These are phyloP conservation scores for Fusarium luffae DNA, from an alignment of 2,329 filamentous ascomycete genomes.

Conservation along the genomic window DNA sequence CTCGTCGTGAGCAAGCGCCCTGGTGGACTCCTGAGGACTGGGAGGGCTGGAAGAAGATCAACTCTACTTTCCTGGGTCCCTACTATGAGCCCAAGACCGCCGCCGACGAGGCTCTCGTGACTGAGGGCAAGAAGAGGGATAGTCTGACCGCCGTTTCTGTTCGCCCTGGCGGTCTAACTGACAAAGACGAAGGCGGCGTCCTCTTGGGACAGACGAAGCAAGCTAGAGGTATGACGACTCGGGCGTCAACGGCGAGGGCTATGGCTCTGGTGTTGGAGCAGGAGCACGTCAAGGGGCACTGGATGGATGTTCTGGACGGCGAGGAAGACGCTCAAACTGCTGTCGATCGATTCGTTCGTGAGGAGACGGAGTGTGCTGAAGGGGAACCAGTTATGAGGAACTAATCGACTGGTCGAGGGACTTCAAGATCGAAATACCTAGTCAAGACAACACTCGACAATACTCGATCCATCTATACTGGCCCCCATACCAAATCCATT, in stretches of 20 bases:
- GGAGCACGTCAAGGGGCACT: slow-evolving; percentile 55
- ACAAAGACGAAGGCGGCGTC: slow-evolving; percentile 58
- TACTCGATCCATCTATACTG: not conserved
- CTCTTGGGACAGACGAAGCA: slow-evolving; percentile 55
- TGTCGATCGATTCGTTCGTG: slow-evolving; percentile 39
- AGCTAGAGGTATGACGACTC: slow-evolving; percentile 56
- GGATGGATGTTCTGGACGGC: slow-evolving; percentile 64
- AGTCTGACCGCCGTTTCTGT: slow-evolving; percentile 59
- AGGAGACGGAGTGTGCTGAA: slow-evolving; percentile 41
- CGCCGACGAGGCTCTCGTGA: slow-evolving; percentile 64
- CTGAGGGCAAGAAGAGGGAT: slow-evolving; percentile 52
- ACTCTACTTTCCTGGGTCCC: slow-evolving; percentile 54
- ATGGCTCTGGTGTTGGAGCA: slow-evolving; percentile 59
- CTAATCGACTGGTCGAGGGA: not conserved
- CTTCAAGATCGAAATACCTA: not conserved
- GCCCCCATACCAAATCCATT: not conserved
- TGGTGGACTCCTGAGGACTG: slow-evolving; percentile 64
- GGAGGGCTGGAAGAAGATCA: slow-evolving; percentile 52
- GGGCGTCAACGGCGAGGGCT: slow-evolving; percentile 67
- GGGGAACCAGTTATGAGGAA: slow-evolving; percentile 35
- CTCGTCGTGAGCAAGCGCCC: slow-evolving; percentile 58
- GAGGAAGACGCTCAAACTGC: slow-evolving; percentile 52
- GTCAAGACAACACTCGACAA: not conserved
- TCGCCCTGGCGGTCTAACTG: slow-evolving; percentile 59
- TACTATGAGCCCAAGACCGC: slow-evolving; percentile 68